phyloP scores from a whole-genome alignment of 768 basidiomycete genomes.

The Boletus vermiculosoides region DNA sequence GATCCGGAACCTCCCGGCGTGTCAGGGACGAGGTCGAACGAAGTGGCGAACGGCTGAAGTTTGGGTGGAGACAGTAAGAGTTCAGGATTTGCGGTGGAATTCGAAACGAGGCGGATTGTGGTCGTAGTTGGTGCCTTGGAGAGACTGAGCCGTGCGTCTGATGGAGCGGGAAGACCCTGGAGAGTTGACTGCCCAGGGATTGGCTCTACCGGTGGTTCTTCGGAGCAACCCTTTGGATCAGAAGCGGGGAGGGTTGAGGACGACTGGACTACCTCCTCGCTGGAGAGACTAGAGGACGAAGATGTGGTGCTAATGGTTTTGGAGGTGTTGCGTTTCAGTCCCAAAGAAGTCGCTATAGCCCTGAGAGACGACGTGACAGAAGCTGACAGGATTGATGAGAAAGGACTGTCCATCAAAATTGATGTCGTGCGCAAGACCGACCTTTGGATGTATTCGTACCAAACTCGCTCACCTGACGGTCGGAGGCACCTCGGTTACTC shows the following conservation, averaged over 20 bases:
- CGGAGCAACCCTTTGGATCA: slow-evolving; percentile 17
- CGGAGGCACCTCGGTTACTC: slow-evolving; percentile 42
- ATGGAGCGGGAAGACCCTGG: slow-evolving; percentile 59
- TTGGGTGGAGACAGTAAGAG: slow-evolving; percentile 51
- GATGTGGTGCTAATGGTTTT: slow-evolving; percentile 18
- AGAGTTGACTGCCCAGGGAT: slow-evolving; percentile 60
- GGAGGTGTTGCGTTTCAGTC: slow-evolving; percentile 52
- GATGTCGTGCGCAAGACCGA: slow-evolving; percentile 30
- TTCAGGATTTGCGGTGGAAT: slow-evolving; percentile 21
- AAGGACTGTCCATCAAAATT: not conserved
- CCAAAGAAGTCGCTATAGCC: slow-evolving; percentile 72
- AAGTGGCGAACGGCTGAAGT: slow-evolving; percentile 62
- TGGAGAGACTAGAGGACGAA: slow-evolving; percentile 33
- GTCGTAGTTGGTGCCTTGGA: slow-evolving; percentile 47
- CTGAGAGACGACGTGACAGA: slow-evolving; percentile 73
- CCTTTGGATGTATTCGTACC: slow-evolving; percentile 68
- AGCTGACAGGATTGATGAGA: slow-evolving; percentile 35
- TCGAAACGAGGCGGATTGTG: slow-evolving; percentile 48
- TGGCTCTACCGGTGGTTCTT: slow-evolving; percentile 38
- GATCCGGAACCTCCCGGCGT: slow-evolving; percentile 41
- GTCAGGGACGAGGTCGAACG: slow-evolving; percentile 64
- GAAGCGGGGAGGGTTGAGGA: slow-evolving; percentile 33
- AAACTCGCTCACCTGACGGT: slow-evolving; percentile 60
- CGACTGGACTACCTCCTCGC: slow-evolving; percentile 16
- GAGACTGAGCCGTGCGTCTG: slow-evolving; percentile 59